Conservation (phyloP, 2,329 filamentous ascomycete species). For the Rasamsonia emersonii region DNA sequence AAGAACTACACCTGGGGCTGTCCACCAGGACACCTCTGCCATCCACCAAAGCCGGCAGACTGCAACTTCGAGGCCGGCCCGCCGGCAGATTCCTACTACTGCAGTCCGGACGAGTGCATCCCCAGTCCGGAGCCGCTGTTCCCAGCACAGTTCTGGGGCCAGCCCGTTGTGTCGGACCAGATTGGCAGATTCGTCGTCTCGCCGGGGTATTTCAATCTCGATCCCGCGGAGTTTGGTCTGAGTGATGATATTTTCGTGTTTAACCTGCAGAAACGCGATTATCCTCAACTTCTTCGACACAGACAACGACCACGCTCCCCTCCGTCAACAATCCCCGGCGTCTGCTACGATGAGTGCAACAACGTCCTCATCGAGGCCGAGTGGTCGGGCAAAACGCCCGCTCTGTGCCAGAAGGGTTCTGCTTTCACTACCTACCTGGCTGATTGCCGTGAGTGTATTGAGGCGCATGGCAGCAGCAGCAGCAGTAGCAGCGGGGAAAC, state of each 20-base stretch:
- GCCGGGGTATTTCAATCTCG: slow-evolving; percentile 55
- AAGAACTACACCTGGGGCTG: slow-evolving; percentile 34
- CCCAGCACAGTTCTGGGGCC: slow-evolving; percentile 16
- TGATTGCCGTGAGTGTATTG: slow-evolving; percentile 6
- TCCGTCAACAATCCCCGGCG: slow-evolving; percentile 28
- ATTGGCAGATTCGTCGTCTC: slow-evolving; percentile 43
- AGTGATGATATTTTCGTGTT: slow-evolving; percentile 50
- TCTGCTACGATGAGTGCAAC: slow-evolving; percentile 50
- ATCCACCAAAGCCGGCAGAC: slow-evolving; percentile 21
- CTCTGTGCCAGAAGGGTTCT: slow-evolving; percentile 10
- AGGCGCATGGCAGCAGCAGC: slow-evolving; percentile 2
- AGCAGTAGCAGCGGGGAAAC: neutral
- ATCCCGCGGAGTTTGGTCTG: slow-evolving; percentile 54
- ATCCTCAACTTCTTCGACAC: neutral
- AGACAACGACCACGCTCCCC: neutral
- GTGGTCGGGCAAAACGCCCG: slow-evolving; percentile 36
- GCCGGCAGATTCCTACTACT: slow-evolving; percentile 29
- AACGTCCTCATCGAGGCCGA: slow-evolving; percentile 41
- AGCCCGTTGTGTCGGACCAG: slow-evolving; percentile 12
- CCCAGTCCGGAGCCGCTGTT: slow-evolving; percentile 18
- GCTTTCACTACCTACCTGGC: slow-evolving; percentile 7
- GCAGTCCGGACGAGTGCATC: slow-evolving; percentile 32
- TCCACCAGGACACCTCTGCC: slow-evolving; percentile 35
- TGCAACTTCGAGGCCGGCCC: slow-evolving; percentile 34
- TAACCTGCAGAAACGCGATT: no score